Conservation (phyloP, 2,329 filamentous ascomycete species). For the Nemania sp. region DNA sequence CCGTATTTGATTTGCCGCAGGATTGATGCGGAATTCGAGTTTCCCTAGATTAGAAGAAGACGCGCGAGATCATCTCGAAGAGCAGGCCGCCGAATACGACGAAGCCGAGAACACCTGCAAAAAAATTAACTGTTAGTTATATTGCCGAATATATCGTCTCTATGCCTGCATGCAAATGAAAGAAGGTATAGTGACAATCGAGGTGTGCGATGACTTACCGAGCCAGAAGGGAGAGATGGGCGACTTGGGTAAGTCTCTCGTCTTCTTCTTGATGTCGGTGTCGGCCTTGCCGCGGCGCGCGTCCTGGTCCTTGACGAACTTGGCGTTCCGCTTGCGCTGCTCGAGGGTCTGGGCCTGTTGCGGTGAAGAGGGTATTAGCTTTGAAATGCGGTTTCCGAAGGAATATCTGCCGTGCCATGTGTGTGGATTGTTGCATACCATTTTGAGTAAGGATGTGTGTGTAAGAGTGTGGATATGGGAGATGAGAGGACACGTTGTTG, state of each 20-base stretch:
- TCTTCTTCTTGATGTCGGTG: slow-evolving; percentile 62
- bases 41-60: slow-evolving; percentile 45
- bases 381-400: neutral
- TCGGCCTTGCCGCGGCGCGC: slow-evolving; percentile 75
- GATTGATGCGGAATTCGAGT: too few relatives aligned
- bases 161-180: neutral
- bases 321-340: slow-evolving; percentile 79
- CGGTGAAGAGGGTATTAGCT: slow-evolving; percentile 5
- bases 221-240: slow-evolving; percentile 68
- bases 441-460: slow-evolving; percentile 27
- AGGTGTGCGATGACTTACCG: slow-evolving; percentile 40
- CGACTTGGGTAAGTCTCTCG: slow-evolving; percentile 59
- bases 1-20: too few relatives aligned
- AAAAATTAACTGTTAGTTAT: slow-evolving; percentile 12
- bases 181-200: neutral
- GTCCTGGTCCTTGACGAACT: slow-evolving; percentile 75
- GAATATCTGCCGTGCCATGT: too few relatives aligned
- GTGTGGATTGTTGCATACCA: slow-evolving; percentile 31
- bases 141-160: neutral
- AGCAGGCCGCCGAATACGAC: slow-evolving; percentile 63
- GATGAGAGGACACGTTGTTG: slow-evolving; percentile 2
- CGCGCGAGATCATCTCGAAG: slow-evolving; percentile 60
- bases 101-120: slow-evolving; percentile 59
- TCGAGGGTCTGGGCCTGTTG: slow-evolving; percentile 78
- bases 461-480: slow-evolving; percentile 6